Percentiles rank a stretch among this genome's conserved stretches.
phyloP scores from a whole-genome alignment of 805 yeast genomes.

The Candida montana region DNA sequence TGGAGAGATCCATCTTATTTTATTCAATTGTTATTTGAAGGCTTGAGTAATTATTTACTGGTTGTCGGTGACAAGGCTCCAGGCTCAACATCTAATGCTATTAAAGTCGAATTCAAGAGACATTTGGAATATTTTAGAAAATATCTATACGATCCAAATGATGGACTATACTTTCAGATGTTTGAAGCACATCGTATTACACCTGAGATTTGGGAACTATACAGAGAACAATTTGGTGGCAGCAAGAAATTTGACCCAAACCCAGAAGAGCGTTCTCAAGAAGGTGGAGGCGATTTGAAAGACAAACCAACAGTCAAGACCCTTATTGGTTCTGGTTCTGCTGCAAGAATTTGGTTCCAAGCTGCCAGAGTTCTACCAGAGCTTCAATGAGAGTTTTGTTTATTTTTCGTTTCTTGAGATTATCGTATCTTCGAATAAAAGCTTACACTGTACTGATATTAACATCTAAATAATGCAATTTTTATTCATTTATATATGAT shows the following conservation, averaged over 20 bases:
- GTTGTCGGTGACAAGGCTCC: constrained; percentile 38
- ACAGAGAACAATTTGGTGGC: constrained; percentile 50
- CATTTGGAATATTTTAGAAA: constrained; percentile 54
- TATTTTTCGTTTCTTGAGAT: too few species aligned
- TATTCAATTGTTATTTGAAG: constrained; percentile 59
- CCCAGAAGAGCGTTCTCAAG: constrained; percentile 44
- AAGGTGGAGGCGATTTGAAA: constrained; percentile 32
- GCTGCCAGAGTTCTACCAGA: constrained; percentile 52
- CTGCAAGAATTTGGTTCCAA: constrained; percentile 66
- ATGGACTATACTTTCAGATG: constrained; percentile 54
- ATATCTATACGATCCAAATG: constrained; percentile 50
- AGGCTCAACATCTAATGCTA: constrained; percentile 25
- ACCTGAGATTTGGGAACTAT: constrained; percentile 43
- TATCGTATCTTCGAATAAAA: too few species aligned
- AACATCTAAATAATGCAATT: not conserved
- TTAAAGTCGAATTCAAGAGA: constrained; percentile 41
- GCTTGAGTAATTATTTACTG: constrained; percentile 58
- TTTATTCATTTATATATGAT: not conserved
- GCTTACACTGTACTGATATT: too few species aligned
- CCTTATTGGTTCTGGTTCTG: constrained; percentile 59
- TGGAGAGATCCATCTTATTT: constrained; percentile 64
- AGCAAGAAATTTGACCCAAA: constrained; percentile 44
- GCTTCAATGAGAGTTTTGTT: too few species aligned
- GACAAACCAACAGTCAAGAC: constrained; percentile 40
- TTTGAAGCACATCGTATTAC: constrained; percentile 55